These are phyloP conservation scores for Collybia mongolica DNA, from an alignment of 768 basidiomycete genomes.

Conservation along the genomic window DNA sequence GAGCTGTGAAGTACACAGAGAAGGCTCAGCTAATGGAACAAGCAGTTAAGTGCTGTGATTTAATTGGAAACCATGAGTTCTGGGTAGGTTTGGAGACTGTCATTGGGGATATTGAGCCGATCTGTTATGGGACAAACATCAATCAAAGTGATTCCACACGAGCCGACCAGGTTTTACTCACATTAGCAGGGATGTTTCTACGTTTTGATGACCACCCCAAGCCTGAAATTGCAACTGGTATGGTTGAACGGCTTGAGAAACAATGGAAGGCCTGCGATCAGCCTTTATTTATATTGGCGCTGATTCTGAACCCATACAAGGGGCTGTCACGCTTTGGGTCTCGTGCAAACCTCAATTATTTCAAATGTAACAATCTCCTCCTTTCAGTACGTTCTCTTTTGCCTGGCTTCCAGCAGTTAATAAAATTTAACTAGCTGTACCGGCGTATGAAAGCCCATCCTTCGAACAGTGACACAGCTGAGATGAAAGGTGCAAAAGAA, in stretches of 20 bases:
- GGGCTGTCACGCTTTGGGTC: neutral
- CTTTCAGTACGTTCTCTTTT: neutral
- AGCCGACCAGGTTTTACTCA: neutral
- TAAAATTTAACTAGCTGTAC: neutral
- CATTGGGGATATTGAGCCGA: neutral
- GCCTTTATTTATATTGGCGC: neutral
- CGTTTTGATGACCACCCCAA: neutral
- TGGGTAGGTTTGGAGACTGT: neutral
- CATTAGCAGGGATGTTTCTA: neutral
- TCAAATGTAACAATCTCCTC: neutral
- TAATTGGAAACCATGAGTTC: neutral
- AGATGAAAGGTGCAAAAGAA: neutral
- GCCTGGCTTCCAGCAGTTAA: too few species aligned
- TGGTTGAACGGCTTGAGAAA: neutral
- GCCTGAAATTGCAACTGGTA: neutral
- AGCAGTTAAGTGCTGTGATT: neutral
- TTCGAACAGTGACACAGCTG: neutral
- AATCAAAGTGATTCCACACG: neutral
- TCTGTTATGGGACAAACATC: constrained; percentile 1
- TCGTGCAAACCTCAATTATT: neutral
- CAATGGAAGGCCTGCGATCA: constrained; percentile 1
- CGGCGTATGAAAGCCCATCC: neutral
- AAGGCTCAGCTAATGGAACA: neutral
- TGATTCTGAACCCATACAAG: neutral
- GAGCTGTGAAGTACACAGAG: neutral